A percentile compares a stretch with the other conserved stretches of the same genome.
phyloP scores from a whole-genome alignment of 306 rosid genomes.

The Luffa acutangula region DNA sequence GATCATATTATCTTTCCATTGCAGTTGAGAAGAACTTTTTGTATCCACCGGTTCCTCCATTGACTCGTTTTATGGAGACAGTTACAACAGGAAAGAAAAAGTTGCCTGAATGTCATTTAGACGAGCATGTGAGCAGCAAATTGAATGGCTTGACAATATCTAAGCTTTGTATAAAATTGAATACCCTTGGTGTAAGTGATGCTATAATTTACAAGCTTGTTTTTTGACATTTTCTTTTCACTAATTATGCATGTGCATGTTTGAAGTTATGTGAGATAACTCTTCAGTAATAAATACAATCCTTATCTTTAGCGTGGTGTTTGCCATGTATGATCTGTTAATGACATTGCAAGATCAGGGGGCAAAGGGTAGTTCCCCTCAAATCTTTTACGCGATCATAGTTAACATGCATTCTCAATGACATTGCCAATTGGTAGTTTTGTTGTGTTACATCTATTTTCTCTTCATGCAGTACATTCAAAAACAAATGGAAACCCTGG shows the following conservation, averaged over 20 bases:
- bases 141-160: constrained; percentile 35
- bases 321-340: background rate
- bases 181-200: constrained; percentile 44
- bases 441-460: background rate
- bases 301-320: background rate
- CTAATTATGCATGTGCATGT: background rate
- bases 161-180: constrained; percentile 37
- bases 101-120: constrained; percentile 30
- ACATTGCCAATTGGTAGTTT: background rate
- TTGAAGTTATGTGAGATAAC: background rate
- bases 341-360: background rate
- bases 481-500: constrained; percentile 31
- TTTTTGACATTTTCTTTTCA: background rate
- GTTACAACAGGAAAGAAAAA: constrained; percentile 26
- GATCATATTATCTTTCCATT: constrained; percentile 2
- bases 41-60: constrained; percentile 39
- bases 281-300: background rate
- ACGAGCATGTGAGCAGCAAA: constrained; percentile 24
- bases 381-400: background rate
- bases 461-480: constrained; percentile 37
- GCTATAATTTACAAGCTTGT: background rate
- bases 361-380: background rate
- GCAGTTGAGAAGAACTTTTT: constrained; percentile 47
- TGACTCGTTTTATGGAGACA: constrained; percentile 41
- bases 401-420: background rate